Base-by-base conservation (phyloP, 495 filamentous ascomycete genomes). In the Penicillium chermesinum region DNA sequence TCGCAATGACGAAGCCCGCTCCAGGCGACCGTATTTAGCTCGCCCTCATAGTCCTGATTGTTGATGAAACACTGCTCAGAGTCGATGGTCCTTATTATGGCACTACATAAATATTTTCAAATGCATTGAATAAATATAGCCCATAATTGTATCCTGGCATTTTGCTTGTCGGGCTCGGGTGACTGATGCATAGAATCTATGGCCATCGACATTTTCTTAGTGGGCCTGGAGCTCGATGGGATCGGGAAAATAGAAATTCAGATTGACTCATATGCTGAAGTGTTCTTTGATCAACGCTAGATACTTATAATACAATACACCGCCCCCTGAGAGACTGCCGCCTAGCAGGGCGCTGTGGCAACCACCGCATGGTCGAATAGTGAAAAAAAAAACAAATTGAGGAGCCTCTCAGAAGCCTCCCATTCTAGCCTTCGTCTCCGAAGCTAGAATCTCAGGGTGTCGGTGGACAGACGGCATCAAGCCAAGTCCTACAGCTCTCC, bases 401-500 rank as follows among this genome's bases (percentile, higher is more conserved):
- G 38, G 46, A 41, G 27, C 51, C 49, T 19, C 13, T 13, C 36
- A 37, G n/a, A 21, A 43, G 44, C 54, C 44, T 20, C 65, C 62
- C 49, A 64, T 49, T 41, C 53, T 64, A 7, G 49, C 33, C 48
- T 52, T 65, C 14, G 62, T 53, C 44, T 76, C 70, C 13, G 53
- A 49, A 10, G 72, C 72, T 59, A 98, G 62, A 20, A 96, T 73
- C 66, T 96, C 88, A n/a, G 93, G 93, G 69, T 98, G 94, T 50
- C 74, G 67, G 74, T 98, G 89, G 44, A 94, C 86, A 66, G 85
- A 89, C 8, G 93, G 94, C 82, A 97, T 87, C 35, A 98, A 72
- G 2, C 93, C 93, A 49, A 96, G 72, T 4, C 89, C 93, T 57
- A 96, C 83, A 30, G 88, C 83, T 54, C 93, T 76, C 54, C 94